Evolutionary conservation across 768 basidiomycete species (phyloP).

Genomic region (Cystobasidium onofrii): DNA sequence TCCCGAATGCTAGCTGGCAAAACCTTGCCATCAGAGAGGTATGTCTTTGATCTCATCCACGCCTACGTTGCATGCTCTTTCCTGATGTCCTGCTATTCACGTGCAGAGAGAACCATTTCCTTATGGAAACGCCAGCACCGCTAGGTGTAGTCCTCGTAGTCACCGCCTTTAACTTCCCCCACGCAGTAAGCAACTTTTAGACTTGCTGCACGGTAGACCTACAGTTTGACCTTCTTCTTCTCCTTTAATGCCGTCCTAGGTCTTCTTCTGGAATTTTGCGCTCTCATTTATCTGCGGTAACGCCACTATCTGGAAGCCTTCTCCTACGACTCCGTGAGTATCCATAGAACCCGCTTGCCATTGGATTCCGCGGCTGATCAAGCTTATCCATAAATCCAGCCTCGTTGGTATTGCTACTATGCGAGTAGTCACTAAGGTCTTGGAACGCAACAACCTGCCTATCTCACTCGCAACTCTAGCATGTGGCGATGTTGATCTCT

Average conservation of each 20-base stretch:
- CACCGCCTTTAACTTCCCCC: slow-evolving; percentile 93
- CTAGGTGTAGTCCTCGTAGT: slow-evolving; percentile 59
- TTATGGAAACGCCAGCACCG: slow-evolving; percentile 71
- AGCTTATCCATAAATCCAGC: not conserved
- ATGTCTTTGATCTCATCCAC: not conserved
- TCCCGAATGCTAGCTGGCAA: slow-evolving; percentile 35
- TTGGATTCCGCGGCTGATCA: not conserved
- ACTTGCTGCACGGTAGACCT: not conserved
- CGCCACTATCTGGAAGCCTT: slow-evolving; percentile 91
- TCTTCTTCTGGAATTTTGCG: slow-evolving; percentile 66
- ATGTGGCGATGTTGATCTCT: slow-evolving; percentile 71
- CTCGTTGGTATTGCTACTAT: slow-evolving; percentile 70
- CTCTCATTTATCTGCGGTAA: slow-evolving; percentile 84
- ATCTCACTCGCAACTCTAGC: slow-evolving; percentile 76
- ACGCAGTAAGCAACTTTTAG: slow-evolving; percentile 59
- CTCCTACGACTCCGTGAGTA: slow-evolving; percentile 78
- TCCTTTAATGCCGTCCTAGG: not conserved
- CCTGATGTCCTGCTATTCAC: not conserved
- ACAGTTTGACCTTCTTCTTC: slow-evolving; percentile 2
- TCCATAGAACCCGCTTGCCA: too few species aligned
- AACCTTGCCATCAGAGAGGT: slow-evolving; percentile 30
- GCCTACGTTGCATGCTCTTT: not conserved
- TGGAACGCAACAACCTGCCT: slow-evolving; percentile 72
- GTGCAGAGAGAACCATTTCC: slow-evolving; percentile 33
- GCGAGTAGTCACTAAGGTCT: slow-evolving; percentile 67